phyloP scores from a whole-genome alignment of 352 stramenopile species.

The Globisporangium takayamanum region DNA sequence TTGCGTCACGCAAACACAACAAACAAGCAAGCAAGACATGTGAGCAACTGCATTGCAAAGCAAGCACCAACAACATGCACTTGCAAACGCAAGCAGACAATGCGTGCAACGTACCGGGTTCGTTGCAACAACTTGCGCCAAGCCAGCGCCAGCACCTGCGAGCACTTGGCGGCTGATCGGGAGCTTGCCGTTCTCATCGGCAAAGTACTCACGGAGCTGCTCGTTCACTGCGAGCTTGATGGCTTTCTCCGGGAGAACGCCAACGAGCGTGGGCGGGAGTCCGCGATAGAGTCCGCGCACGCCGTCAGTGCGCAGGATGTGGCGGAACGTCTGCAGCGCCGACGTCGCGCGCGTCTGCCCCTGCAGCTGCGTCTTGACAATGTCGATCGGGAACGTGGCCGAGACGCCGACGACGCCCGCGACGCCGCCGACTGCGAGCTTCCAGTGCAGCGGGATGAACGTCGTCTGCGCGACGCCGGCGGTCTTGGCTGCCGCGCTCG shows the following conservation, averaged over 20 bases:
- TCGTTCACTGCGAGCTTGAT: conserved; percentile 92
- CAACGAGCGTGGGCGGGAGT: conserved; percentile 70
- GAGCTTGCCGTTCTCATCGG: conserved; percentile 57
- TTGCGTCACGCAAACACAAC: conserved; percentile 3
- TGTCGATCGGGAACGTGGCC: conserved; percentile 89
- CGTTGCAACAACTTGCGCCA: conserved; percentile 80
- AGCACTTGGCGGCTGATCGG: conserved; percentile 56
- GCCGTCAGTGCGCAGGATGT: conserved; percentile 68
- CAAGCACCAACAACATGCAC: conserved; percentile 7
- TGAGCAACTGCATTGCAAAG: not conserved
- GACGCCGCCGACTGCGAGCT: conserved; percentile 82
- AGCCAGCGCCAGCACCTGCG: conserved; percentile 59
- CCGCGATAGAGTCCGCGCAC: conserved; percentile 69
- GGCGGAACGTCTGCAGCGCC: conserved; percentile 58
- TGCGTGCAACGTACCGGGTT: conserved; percentile 52
- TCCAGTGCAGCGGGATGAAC: conserved; percentile 69
- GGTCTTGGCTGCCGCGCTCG: not conserved
- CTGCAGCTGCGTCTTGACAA: conserved; percentile 92
- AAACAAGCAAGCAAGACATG: conserved; percentile 2
- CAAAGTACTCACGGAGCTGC: conserved; percentile 69
- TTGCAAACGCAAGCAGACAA: not conserved
- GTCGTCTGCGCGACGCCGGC: conserved; percentile 13
- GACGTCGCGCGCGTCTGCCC: conserved; percentile 48
- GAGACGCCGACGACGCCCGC: conserved; percentile 80
- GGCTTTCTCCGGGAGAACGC: conserved; percentile 85